Percentiles rank a stretch among this genome's conserved stretches.
Conservation (phyloP, 169 alveolate genomes). For the Cryptosporidium tyzzeri region DNA sequence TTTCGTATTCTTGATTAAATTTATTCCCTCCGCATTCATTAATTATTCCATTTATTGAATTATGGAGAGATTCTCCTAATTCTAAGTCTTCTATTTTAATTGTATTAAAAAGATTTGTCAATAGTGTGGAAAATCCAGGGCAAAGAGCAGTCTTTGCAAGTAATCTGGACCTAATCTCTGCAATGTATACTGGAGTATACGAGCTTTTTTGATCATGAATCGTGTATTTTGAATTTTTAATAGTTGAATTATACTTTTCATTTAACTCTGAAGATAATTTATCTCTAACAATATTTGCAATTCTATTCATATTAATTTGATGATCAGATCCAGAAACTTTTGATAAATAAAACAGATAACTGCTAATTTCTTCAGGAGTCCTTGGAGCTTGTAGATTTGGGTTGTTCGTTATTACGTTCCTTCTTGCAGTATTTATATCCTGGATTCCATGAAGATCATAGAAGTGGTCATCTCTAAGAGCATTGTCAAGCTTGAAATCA, state of each 20-base stretch:
- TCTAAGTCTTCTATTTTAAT: conserved; percentile 39
- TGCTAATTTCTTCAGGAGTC: conserved; percentile 59
- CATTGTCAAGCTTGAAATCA: conserved; percentile 54
- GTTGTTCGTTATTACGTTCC: conserved; percentile 40
- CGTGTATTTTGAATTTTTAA: background rate
- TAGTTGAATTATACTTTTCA: background rate
- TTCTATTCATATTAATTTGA: conserved; percentile 13
- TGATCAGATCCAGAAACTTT: conserved; percentile 38
- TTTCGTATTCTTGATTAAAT: background rate
- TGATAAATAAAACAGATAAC: conserved; percentile 43
- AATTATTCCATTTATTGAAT: conserved; percentile 37
- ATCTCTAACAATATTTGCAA: conserved; percentile 1
- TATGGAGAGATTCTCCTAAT: conserved; percentile 28
- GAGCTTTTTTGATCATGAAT: conserved; percentile 18
- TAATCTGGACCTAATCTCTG: conserved; percentile 66
- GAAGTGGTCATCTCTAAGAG: conserved; percentile 43
- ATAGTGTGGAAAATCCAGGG: conserved; percentile 67
- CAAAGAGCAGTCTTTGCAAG: conserved; percentile 69
- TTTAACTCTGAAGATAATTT: background rate
- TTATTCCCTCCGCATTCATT: conserved; percentile 20
- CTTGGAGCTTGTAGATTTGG: conserved; percentile 63
- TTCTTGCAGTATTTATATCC: conserved; percentile 31
- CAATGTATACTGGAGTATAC: conserved; percentile 48
- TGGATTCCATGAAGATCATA: conserved; percentile 45
- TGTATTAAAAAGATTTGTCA: conserved; percentile 42